Conservation (phyloP, 177 flowering plant species). For the Vitis hybrid region DNA sequence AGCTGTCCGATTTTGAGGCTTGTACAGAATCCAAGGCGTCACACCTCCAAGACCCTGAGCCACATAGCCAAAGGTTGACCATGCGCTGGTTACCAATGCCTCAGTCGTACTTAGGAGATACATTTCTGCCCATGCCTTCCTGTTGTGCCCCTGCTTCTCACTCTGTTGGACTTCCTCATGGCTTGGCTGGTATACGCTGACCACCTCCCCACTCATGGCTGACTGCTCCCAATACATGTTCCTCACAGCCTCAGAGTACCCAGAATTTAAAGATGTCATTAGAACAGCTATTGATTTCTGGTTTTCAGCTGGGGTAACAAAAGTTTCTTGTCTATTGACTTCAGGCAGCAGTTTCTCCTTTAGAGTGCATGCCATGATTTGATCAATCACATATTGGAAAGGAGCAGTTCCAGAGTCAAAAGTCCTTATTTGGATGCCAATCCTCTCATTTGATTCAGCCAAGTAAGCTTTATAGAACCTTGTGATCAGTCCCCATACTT, state of each 20-base stretch:
- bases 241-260: conserved; percentile 33
- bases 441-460: conserved; percentile 38
- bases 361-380: conserved; percentile 28
- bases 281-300: conserved; percentile 33
- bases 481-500: conserved; percentile 45
- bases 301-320: conserved; percentile 1
- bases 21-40: conserved; percentile 46
- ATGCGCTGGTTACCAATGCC: conserved; percentile 33
- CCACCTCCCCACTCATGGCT: conserved; percentile 34
- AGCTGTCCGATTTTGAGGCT: conserved; percentile 27
- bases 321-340: conserved; percentile 10
- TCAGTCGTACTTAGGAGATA: conserved; percentile 44
- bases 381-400: conserved; percentile 30
- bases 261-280: conserved; percentile 32
- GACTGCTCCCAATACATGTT: conserved; percentile 39
- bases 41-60: conserved; percentile 55
- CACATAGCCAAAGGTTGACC: conserved; percentile 58
- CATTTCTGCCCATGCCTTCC: conserved; percentile 58
- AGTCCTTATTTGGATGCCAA: conserved; percentile 41
- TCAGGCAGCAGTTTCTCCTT: conserved; percentile 35
- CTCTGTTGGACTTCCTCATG: conserved; percentile 43
- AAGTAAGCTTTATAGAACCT: conserved; percentile 44
- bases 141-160: conserved; percentile 28
- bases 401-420: conserved; percentile 27
- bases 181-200: conserved; percentile 48